Evolutionary conservation across 2,329 filamentous ascomycete genomes (phyloP), one percentile per base, ranked within the genome.

Genomic region (Cordyceps javanica): DNA sequence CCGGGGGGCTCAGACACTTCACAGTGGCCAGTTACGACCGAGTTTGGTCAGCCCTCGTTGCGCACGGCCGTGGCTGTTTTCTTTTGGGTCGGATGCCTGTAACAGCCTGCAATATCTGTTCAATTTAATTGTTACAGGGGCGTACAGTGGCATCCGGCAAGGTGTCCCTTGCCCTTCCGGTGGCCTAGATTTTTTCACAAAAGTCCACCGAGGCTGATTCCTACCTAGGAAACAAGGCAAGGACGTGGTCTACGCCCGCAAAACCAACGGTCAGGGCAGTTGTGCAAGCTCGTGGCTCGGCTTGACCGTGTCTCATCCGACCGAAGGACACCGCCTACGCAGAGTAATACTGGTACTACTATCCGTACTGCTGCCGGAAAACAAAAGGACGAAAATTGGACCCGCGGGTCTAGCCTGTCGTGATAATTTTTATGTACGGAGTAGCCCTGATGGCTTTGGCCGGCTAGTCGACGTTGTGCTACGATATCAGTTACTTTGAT

Each of bases 61-160:
- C 53, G 53, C 53, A 56, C 53, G 53, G 53, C 28, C 44, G 34
- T 49, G 21, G 44, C 44, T 21, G 44, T 49, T 41, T 49, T 25
- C 34, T 56, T 56, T 56, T 41, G 41, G 53, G 53, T 48, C 23
- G 16, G 11, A 39, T 48, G 53, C 53, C 44, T 56, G 54, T 26
- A 56, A 19, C 44, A 39, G 34, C n/a, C 41, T 49, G 53, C 53
- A 56, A 49, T 49, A 49, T 56, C 34, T 49, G 44, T 21, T 48
- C 53, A 55, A 39, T 55, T 39, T 55, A 55, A 28, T 25, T 49
- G 44, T 42, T 45, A 49, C 44, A 49, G 36, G 25, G 32, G 53
- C 34, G 49, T 14, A 5, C 54, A 56, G 42, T 56, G 54, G 8
- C 26, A 50, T 55, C 54, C 44, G 54, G 44, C n/a, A 46, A 48